Evolutionary conservation across 805 yeast species (phyloP).

Genomic region (Ogataea allantospora): DNA sequence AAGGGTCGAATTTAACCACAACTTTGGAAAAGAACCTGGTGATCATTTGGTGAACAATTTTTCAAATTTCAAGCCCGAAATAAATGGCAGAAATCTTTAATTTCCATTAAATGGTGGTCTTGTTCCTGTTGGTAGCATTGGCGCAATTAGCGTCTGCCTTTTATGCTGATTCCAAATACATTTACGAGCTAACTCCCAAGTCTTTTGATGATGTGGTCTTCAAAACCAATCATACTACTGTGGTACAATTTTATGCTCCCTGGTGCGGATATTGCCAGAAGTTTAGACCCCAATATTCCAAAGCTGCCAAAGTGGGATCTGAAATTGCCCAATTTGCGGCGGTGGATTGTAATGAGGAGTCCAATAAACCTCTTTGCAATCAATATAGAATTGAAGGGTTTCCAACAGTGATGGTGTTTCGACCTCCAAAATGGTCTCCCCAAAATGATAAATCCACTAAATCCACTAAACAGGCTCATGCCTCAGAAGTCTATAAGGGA

Average conservation of each 20-base stretch:
- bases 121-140: conserved; percentile 5
- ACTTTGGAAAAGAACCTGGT: conserved; percentile 86
- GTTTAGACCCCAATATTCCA: conserved; percentile 60
- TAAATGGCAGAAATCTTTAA: conserved; percentile 5
- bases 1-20: conserved; percentile 75
- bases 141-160: conserved; percentile 15
- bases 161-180: conserved; percentile 25
- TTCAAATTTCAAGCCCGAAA: conserved; percentile 4
- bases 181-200: conserved; percentile 27
- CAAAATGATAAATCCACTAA: conserved; percentile 17
- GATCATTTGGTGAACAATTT: conserved; percentile 53
- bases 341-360: conserved; percentile 76
- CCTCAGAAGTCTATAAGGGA: conserved; percentile 58
- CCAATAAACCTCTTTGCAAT: conserved; percentile 68
- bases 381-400: conserved; percentile 66
- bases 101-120: conserved; percentile 1
- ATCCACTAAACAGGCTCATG: conserved; percentile 44
- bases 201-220: conserved; percentile 68
- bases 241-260: conserved; percentile 92
- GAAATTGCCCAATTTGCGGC: conserved; percentile 69
- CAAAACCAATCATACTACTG: conserved; percentile 69
- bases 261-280: conserved; percentile 96
- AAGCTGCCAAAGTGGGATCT: conserved; percentile 59
- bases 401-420: conserved; percentile 80
- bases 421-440: conserved; percentile 65